Percentiles rank a stretch among this genome's conserved stretches.
phyloP scores from a whole-genome alignment of 306 rosid species.

The Casuarina glauca region DNA sequence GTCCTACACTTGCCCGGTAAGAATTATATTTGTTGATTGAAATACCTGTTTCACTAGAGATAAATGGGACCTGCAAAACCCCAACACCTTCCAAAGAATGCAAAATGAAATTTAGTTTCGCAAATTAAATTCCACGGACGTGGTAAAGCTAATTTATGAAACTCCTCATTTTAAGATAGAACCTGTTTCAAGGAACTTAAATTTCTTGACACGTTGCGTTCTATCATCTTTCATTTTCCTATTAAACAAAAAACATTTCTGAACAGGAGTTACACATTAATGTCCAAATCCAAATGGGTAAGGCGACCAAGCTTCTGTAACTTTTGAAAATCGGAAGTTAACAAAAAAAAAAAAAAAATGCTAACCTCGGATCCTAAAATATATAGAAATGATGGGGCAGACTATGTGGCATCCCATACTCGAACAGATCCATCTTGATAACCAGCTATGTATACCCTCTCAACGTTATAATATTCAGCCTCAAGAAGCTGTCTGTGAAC shows the following conservation, averaged over 20 bases:
- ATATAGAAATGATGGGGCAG: slow-evolving; percentile 51
- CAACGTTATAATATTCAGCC: slow-evolving; percentile 46
- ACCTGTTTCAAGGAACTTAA: no score
- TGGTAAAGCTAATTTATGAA: not conserved
- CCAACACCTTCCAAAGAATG: not conserved
- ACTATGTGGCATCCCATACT: slow-evolving; percentile 85
- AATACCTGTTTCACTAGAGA: not conserved
- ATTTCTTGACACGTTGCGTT: no score
- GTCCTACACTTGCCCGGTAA: slow-evolving; percentile 98
- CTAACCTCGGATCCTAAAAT: slow-evolving; percentile 65
- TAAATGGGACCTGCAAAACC: no score
- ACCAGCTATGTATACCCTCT: slow-evolving; percentile 74
- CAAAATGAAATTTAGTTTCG: no score
- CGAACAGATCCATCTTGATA: slow-evolving; percentile 82
- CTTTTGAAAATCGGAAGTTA: slow-evolving; percentile 11
- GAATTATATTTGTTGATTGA: slow-evolving; percentile 25
- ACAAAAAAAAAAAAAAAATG: slow-evolving; percentile 1
- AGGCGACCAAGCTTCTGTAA: slow-evolving; percentile 10
- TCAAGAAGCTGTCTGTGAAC: slow-evolving; percentile 50
- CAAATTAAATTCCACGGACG: not conserved
- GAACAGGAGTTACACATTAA: slow-evolving; percentile 10
- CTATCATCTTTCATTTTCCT: not conserved
- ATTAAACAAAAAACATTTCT: slow-evolving; percentile 22
- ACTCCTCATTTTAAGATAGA: no score
- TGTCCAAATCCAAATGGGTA: slow-evolving; percentile 13